Conservation (phyloP, 331 rosid species). For the Pyrus hybrid region DNA sequence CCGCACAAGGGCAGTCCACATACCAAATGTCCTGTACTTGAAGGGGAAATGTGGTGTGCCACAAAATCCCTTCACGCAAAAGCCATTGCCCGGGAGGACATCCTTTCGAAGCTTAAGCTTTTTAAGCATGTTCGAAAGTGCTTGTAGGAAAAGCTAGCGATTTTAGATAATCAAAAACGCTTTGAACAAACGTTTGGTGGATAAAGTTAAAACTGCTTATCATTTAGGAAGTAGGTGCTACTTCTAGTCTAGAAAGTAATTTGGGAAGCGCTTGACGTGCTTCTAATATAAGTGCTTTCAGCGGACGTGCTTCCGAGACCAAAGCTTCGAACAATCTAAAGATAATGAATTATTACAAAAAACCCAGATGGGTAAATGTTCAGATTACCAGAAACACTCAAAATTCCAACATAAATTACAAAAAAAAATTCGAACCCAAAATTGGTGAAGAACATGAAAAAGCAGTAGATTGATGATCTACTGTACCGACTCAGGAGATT, state of each 20-base stretch:
- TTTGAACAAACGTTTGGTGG: not conserved
- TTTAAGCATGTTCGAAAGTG: no score
- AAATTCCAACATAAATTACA: not conserved
- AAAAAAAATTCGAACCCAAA: not conserved
- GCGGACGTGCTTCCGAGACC: not conserved
- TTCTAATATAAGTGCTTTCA: no score
- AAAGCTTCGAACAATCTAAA: not conserved
- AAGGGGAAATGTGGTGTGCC: slow-evolving; percentile 75
- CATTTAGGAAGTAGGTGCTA: no score
- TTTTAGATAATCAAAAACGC: no score
- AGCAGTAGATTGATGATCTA: not conserved
- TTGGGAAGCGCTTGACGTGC: no score
- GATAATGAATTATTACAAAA: not conserved
- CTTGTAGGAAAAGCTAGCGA: no score
- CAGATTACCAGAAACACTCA: not conserved
- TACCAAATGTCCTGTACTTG: slow-evolving; percentile 64
- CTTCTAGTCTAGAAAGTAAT: no score
- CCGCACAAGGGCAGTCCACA: slow-evolving; percentile 60
- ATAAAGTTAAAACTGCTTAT: not conserved
- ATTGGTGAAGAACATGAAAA: not conserved
- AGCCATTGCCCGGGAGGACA: slow-evolving; percentile 17
- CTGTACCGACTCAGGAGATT: slow-evolving; percentile 27
- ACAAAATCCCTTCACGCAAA: slow-evolving; percentile 45
- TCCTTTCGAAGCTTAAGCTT: not conserved
- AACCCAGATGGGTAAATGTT: not conserved